phyloP scores from a whole-genome alignment of 2,329 filamentous ascomycete species.

The Ascochyta koolunga region DNA sequence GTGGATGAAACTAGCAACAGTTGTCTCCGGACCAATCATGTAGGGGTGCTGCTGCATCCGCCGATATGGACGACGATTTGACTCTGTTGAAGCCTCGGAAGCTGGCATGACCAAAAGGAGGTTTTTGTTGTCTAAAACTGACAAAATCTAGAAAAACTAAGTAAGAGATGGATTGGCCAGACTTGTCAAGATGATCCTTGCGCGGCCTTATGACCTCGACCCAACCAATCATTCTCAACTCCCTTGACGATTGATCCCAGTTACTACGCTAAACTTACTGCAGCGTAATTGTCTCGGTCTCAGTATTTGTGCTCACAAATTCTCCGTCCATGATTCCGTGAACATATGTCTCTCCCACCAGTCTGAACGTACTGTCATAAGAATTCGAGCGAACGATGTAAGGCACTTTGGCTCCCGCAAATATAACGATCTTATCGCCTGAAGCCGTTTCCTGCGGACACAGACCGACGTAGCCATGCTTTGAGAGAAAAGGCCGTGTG shows the following conservation, averaged over 20 bases:
- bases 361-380: not conserved
- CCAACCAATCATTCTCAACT: not conserved
- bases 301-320: conserved; percentile 2
- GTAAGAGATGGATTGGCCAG: not conserved
- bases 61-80: conserved; percentile 4
- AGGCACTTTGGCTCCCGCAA: conserved; percentile 16
- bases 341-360: conserved; percentile 19
- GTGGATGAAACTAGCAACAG: conserved; percentile 5
- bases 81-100: not conserved
- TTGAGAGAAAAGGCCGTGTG: conserved; percentile 14
- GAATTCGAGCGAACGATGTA: conserved; percentile 9
- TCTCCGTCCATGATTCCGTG: conserved; percentile 24
- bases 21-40: conserved; percentile 2
- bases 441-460: conserved; percentile 1
- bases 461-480: conserved; percentile 16
- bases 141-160: not conserved
- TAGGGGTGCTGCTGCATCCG: not conserved
- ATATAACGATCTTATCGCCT: conserved; percentile 16
- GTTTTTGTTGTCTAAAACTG: too few relatives aligned
- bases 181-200: not conserved
- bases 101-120: not conserved
- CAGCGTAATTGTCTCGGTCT: not conserved
- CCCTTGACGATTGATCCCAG: too few relatives aligned
- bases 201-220: not conserved
- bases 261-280: not conserved